phyloP scores from a whole-genome alignment of 805 yeast species.

The Ogataea neopini region DNA sequence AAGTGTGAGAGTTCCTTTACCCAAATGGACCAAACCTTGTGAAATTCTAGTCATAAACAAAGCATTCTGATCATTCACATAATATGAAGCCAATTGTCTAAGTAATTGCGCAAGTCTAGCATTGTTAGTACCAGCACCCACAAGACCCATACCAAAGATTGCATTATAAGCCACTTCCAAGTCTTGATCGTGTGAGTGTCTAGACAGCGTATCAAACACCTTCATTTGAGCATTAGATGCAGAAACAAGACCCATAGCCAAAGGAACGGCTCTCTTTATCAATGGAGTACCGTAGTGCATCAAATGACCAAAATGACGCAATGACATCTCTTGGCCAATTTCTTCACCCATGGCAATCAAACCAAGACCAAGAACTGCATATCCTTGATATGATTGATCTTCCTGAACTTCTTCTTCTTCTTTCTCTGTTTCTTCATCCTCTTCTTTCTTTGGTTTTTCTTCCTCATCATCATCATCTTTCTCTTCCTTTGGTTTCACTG shows the following conservation, averaged over 20 bases:
- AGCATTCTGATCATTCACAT: slow-evolving; percentile 85
- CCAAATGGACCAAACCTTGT: slow-evolving; percentile 92
- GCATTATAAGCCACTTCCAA: slow-evolving; percentile 93
- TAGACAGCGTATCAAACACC: slow-evolving; percentile 92
- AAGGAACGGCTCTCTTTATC: slow-evolving; percentile 91
- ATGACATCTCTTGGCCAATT: slow-evolving; percentile 95
- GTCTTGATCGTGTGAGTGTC: slow-evolving; percentile 96
- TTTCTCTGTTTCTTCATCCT: slow-evolving; percentile 33
- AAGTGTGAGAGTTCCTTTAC: slow-evolving; percentile 91
- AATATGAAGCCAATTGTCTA: slow-evolving; percentile 92
- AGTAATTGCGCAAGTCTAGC: slow-evolving; percentile 96
- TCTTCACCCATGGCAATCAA: slow-evolving; percentile 96
- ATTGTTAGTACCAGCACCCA: slow-evolving; percentile 98
- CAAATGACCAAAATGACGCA: slow-evolving; percentile 95
- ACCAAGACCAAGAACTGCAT: slow-evolving; percentile 93
- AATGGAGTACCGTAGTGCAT: slow-evolving; percentile 96
- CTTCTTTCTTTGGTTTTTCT: slow-evolving; percentile 8
- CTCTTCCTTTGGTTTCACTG: slow-evolving; percentile 63
- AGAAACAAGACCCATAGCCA: slow-evolving; percentile 96
- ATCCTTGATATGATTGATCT: slow-evolving; percentile 70
- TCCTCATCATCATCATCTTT: slow-evolving; percentile 61
- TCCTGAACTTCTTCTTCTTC: slow-evolving; percentile 39
- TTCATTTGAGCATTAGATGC: slow-evolving; percentile 95
- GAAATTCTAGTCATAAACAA: slow-evolving; percentile 91
- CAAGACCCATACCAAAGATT: slow-evolving; percentile 94